A percentile compares a stretch with the other conserved stretches of the same genome.
phyloP scores from a whole-genome alignment of 2,329 filamentous ascomycete genomes.

The Penicillium expansum region DNA sequence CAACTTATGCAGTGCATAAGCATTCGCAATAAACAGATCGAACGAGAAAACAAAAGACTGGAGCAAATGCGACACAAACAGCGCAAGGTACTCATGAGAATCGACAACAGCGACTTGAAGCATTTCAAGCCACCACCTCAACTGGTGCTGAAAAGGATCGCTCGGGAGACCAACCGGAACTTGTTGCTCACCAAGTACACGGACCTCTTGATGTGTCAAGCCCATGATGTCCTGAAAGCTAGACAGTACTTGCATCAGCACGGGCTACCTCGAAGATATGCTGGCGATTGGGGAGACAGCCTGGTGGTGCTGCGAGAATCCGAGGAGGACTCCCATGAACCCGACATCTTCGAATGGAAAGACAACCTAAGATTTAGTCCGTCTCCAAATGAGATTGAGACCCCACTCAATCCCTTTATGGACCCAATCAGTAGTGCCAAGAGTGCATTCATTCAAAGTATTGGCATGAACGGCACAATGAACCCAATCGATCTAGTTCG shows the following conservation, averaged over 20 bases:
- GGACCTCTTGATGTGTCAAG: conserved; percentile 31
- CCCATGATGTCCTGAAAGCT: conserved; percentile 32
- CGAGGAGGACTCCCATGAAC: background rate
- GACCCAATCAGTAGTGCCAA: background rate
- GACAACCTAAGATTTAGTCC: conserved; percentile 7
- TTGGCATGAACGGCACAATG: background rate
- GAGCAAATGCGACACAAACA: conserved; percentile 37
- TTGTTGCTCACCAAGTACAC: conserved; percentile 1
- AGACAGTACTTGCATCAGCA: conserved; percentile 31
- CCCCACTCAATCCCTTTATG: background rate
- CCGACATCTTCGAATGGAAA: conserved; percentile 21
- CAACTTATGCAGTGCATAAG: conserved; percentile 18
- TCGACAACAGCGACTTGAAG: conserved; percentile 33
- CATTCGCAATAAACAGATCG: conserved; percentile 27
- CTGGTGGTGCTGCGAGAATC: conserved; percentile 20
- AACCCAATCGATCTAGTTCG: background rate
- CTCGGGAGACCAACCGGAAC: conserved; percentile 17
- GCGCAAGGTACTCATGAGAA: conserved; percentile 28
- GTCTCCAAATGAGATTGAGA: background rate
- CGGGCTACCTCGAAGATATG: conserved; percentile 28
- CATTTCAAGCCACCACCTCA: conserved; percentile 25
- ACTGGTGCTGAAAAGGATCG: conserved; percentile 29
- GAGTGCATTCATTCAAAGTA: background rate
- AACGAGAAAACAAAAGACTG: conserved; percentile 30
- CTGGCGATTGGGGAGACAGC: conserved; percentile 35